phyloP scores from a whole-genome alignment of 495 filamentous ascomycete species.

The Chaetomium fimeti region DNA sequence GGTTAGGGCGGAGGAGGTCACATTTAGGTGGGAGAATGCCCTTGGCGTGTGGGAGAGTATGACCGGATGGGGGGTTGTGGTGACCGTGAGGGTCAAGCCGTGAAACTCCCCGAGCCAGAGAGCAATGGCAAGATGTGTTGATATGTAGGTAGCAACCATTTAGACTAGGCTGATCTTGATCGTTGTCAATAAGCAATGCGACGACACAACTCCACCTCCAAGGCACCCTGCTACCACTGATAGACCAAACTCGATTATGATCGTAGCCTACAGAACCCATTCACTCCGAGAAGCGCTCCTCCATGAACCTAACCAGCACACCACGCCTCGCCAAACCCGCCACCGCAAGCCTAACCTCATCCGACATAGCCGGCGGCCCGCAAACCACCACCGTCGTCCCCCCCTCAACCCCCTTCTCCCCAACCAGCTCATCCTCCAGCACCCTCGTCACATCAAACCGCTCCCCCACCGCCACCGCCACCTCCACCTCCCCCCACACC shows the following conservation, averaged over 20 bases:
- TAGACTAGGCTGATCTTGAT: too few relatives aligned
- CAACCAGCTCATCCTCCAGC: neutral
- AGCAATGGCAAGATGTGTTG: too few relatives aligned
- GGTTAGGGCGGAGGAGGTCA: constrained; percentile 51
- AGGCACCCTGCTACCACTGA: too few relatives aligned
- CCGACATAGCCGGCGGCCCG: neutral
- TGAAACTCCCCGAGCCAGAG: neutral
- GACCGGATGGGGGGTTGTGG: constrained; percentile 51
- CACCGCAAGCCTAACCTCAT: neutral
- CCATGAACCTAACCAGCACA: neutral
- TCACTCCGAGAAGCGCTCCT: neutral
- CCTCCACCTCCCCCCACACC: too few relatives aligned
- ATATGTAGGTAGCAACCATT: too few relatives aligned
- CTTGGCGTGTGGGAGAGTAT: constrained; percentile 54
- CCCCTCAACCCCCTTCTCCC: neutral
- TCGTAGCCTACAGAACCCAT: too few relatives aligned
- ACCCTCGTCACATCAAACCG: neutral
- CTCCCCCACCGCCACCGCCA: neutral
- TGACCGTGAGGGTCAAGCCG: constrained; percentile 32
- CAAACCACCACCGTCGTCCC: neutral
- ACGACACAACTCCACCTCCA: too few relatives aligned
- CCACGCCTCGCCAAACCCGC: neutral
- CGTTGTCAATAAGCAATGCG: too few relatives aligned
- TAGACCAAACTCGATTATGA: too few relatives aligned
- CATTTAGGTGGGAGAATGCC: constrained; percentile 52